These are phyloP conservation scores for Lagerstroemia speciosa DNA, from an alignment of 345 rosid genomes.

Conservation along the genomic window DNA sequence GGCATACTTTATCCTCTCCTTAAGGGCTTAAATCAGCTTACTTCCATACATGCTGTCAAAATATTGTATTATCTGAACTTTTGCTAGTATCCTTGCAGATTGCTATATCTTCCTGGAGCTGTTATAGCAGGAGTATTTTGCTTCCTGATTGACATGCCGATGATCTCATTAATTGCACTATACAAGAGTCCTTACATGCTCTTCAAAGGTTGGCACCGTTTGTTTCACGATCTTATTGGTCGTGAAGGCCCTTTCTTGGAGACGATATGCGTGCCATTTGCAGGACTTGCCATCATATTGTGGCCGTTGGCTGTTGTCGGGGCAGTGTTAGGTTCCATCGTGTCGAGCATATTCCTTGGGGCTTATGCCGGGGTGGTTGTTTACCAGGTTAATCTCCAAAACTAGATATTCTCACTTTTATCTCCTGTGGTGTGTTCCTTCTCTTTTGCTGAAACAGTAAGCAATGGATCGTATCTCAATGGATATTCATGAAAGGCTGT, in stretches of 20 bases:
- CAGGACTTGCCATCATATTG: constrained; percentile 82
- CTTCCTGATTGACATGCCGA: constrained; percentile 47
- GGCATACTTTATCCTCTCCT: too few relatives aligned
- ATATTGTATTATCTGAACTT: not conserved
- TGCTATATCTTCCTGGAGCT: constrained; percentile 63
- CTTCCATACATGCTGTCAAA: not conserved
- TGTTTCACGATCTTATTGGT: constrained; percentile 83
- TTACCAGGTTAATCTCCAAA: constrained; percentile 49
- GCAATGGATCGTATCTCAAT: too few relatives aligned
- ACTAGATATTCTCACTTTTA: not conserved
- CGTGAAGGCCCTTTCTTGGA: constrained; percentile 98
- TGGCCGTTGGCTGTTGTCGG: constrained; percentile 96
- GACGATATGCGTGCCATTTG: constrained; percentile 94
- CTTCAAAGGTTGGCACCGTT: constrained; percentile 88
- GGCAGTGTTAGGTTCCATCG: constrained; percentile 67
- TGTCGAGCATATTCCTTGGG: constrained; percentile 75
- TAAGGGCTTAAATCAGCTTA: not conserved
- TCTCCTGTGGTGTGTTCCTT: not conserved
- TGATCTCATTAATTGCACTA: constrained; percentile 64
- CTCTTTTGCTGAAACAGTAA: too few relatives aligned
- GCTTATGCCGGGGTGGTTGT: constrained; percentile 73
- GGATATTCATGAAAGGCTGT: too few relatives aligned
- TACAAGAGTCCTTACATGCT: constrained; percentile 89
- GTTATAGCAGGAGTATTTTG: constrained; percentile 53
- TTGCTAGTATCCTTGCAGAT: constrained; percentile 31